Base-by-base conservation (phyloP, 345 rosid species). In the Conringia planisiliqua region DNA sequence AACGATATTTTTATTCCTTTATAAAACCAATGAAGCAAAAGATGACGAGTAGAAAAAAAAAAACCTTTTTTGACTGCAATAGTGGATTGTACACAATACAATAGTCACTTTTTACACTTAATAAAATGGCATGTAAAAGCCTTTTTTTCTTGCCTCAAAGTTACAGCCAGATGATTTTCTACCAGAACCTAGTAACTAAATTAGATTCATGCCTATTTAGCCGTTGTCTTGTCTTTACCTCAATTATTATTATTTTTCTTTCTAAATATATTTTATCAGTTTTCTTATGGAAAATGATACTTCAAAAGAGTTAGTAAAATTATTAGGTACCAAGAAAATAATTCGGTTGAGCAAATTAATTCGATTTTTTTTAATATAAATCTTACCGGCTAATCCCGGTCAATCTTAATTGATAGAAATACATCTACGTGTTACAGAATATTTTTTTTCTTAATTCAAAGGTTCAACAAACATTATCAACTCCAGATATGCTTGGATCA, bases 51-150 rank as follows among this genome's bases (percentile, higher is more conserved):
- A 26, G 39, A 38, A 36, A 57, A 61, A 11, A 59, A 38, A 11
- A 64, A 52, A n/a, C 10, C 54, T 36, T 47, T 77, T 72, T 78
- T 78, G 78, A 78, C 81, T 66, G 73, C 73, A 78, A 78, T 66
- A 70, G 80, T 71, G 55, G 71, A 54, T 47, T 76, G 79, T 69
- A 70, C 76, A 63, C 67, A 76, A 32, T 55, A 44, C 71, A 56
- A 61, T 47, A 14, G 54, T 56, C 64, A 64, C 80, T 64, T 77
- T 76, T 70, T 64, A 47, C 80, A 64, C 72, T 70, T 77, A 64
- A 64, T 55, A 36, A 71, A 47, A 64, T 71, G 80, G 59, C 70
- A 69, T 33, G 46, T 62, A 67, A 51, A 66, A 66, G 44, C 42
- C n/a, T 51, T 44, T 66, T 36, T 6, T 57, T 55, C 40, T 63